Evolutionary conservation across 345 rosid species (phyloP).

Genomic region (Arabis hirsuta): DNA sequence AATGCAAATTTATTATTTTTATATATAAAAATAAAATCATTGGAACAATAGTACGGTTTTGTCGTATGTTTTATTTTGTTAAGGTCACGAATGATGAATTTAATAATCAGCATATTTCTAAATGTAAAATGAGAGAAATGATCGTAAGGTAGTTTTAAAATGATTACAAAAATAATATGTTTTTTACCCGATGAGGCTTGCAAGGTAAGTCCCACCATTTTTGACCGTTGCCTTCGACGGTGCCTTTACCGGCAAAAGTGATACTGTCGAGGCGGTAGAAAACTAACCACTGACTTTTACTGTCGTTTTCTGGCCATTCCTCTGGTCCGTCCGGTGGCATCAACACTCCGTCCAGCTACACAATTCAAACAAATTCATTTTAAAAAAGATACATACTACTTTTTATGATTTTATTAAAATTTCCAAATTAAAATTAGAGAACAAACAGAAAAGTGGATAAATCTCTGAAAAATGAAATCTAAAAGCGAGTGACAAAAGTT

Average conservation of each 20-base stretch:
- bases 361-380: neutral
- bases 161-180: neutral
- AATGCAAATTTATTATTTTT: neutral
- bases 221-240: constrained; percentile 94
- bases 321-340: constrained; percentile 97
- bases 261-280: constrained; percentile 72
- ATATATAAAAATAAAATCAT: neutral
- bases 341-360: constrained; percentile 75
- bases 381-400: neutral
- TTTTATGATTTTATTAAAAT: no score
- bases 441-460: no score
- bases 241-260: constrained; percentile 76
- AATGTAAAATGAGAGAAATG: neutral
- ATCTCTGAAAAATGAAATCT: no score
- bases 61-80: constrained; percentile 23
- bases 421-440: no score
- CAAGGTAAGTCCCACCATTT: constrained; percentile 99
- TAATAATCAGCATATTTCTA: neutral
- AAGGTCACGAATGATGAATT: neutral
- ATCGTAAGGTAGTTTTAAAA: neutral
- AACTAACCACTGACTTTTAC: constrained; percentile 85
- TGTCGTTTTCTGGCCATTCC: constrained; percentile 77
- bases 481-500: no score
- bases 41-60: constrained; percentile 29
- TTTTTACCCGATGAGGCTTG: constrained; percentile 90